Evolutionary conservation across 2,329 filamentous ascomycete genomes (phyloP), one percentile per base, ranked within the genome.

Genomic region (Colletotrichum tofieldiae): DNA sequence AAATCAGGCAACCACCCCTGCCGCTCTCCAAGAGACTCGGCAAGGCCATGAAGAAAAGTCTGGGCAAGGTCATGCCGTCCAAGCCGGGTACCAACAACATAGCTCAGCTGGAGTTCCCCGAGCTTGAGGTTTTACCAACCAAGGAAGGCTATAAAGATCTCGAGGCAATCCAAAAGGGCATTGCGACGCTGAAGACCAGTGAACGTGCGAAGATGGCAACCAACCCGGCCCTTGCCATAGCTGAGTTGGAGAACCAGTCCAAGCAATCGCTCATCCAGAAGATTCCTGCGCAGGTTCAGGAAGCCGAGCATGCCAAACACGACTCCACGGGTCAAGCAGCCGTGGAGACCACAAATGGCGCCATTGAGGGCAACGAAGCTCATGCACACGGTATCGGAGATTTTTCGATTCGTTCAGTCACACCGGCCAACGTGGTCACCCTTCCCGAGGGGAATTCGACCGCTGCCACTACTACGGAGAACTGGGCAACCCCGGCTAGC

Each of bases 41-140:
- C 23, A 77, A 78, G 55, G 78, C 75, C 11, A 72, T 81, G 65
- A 79, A 77, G 64, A 75, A 74, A 14, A 70, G 77, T 3, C 64
- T 81, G n/a, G 73, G 65, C 62, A 79, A 76, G 65, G 71, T 80
- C n/a, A 60, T 79, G 18, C 73, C 75, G 18, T 59, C 73, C 18
- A 73, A 61, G 47, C 26, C 66, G 2, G 63, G 49, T 32, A 29
- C 5, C 32, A 52, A 66, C 9, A 45, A 61, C 14, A 23, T 32
- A 18, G 62, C 45, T 20, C 45, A 76, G 67, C 67, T 81, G 9
- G 80, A 82, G 58, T 81, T 81, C n/a, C 81, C 80, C 0, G 81
- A 82, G 60, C 78, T 82, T 9, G 80, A 82, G 65, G 76, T 81
- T 45, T 75, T 80, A 49, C 80, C 80, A 8, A 78, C 76, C 52